Evolutionary conservation across 1,284 basidiomycete species (phyloP).

Genomic region (Puccinia horiana): DNA sequence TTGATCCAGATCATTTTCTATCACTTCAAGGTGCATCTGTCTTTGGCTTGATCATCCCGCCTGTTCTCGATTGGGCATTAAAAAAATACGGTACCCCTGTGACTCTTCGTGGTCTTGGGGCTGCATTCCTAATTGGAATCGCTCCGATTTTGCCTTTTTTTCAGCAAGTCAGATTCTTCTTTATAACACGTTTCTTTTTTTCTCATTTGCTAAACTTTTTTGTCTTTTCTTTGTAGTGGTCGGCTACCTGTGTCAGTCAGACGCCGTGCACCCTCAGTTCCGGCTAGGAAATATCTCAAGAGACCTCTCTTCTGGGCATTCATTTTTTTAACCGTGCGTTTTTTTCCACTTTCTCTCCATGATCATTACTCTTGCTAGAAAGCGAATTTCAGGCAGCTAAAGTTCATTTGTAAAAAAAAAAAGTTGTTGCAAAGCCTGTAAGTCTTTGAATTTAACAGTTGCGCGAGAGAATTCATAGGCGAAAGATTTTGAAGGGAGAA

Average conservation of each 20-base stretch:
- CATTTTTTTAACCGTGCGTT: slow-evolving; percentile 19
- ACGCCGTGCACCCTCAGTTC: not conserved
- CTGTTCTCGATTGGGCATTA: slow-evolving; percentile 38
- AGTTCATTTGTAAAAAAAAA: not conserved
- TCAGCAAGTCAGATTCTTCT: slow-evolving; percentile 5
- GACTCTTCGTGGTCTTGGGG: slow-evolving; percentile 26
- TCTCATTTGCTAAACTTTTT: not conserved
- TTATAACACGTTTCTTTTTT: not conserved
- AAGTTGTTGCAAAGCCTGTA: slow-evolving; percentile 33
- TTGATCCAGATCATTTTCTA: not conserved
- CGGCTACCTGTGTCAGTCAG: slow-evolving; percentile 13
- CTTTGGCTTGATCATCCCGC: slow-evolving; percentile 32
- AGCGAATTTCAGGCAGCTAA: not conserved
- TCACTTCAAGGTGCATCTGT: slow-evolving; percentile 18
- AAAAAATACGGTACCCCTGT: slow-evolving; percentile 31
- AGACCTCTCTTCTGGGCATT: slow-evolving; percentile 45
- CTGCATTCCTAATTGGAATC: slow-evolving; percentile 5
- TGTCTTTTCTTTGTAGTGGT: slow-evolving; percentile 20
- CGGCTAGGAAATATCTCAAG: slow-evolving; percentile 15
- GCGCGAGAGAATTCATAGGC: too few species aligned
- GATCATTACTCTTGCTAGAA: not conserved
- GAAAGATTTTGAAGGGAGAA: too few species aligned
- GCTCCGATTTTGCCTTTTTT: slow-evolving; percentile 34
- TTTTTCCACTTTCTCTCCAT: not conserved
- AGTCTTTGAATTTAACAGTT: too few species aligned